phyloP scores from a whole-genome alignment of 108 stramenopile species.

The Poteriospumella lacustris region DNA sequence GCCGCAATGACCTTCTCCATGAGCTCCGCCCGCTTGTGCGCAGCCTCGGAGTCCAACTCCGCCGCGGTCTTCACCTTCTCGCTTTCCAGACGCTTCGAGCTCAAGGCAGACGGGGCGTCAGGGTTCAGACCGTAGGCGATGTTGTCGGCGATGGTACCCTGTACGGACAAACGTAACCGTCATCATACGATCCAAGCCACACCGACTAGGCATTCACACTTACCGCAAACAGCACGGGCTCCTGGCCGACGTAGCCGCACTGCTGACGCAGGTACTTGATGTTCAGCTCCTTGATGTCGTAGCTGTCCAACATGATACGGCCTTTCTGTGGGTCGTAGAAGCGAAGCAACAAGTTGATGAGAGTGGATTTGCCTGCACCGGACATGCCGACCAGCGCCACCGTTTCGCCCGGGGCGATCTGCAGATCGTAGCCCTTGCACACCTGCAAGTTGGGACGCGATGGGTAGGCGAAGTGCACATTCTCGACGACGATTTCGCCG shows the following conservation, averaged over 20 bases:
- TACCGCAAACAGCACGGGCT: conserved; percentile 75
- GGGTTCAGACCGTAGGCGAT: conserved; percentile 2
- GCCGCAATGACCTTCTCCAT: conserved; percentile 61
- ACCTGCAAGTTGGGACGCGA: conserved; percentile 63
- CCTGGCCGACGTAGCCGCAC: conserved; percentile 78
- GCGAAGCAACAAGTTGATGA: conserved; percentile 45
- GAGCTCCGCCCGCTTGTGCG: too few relatives aligned
- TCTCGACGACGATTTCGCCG: conserved; percentile 41
- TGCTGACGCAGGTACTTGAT: conserved; percentile 10
- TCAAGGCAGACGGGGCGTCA: background rate
- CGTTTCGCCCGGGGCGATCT: conserved; percentile 51
- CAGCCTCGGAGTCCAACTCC: too few relatives aligned
- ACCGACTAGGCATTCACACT: too few relatives aligned
- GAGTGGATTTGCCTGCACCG: conserved; percentile 52
- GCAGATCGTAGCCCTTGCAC: conserved; percentile 33
- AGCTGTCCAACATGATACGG: conserved; percentile 44
- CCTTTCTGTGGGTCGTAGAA: conserved; percentile 56
- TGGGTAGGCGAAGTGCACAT: conserved; percentile 84
- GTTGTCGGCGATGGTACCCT: conserved; percentile 24
- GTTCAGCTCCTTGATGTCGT: conserved; percentile 20
- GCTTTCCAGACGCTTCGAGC: background rate
- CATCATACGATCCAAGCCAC: too few relatives aligned
- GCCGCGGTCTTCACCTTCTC: too few relatives aligned
- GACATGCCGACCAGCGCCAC: conserved; percentile 64
- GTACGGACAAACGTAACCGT: too few relatives aligned